Percentiles rank a stretch among this genome's conserved stretches.
These are phyloP conservation scores for Bothriochloa decipiens DNA, from an alignment of 176 grass and related monocot species.

Conservation along the genomic window DNA sequence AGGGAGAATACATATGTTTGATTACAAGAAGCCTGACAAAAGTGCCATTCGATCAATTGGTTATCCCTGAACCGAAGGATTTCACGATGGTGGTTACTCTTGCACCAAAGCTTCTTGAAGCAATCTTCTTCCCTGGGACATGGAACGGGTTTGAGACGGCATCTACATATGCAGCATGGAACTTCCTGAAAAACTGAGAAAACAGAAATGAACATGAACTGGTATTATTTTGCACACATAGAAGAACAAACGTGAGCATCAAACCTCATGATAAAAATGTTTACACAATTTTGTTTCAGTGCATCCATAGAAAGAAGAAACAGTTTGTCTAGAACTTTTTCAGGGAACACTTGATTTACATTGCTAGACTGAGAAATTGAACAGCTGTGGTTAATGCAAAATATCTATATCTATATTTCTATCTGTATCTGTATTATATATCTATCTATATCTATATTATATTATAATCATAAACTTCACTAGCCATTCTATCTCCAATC, in stretches of 20 bases:
- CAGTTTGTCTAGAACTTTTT: background rate
- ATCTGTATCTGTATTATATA: background rate
- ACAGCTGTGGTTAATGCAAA: background rate
- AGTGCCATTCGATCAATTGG: slow-evolving; percentile 44
- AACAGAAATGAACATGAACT: background rate
- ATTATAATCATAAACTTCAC: background rate
- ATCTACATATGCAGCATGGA: slow-evolving; percentile 87
- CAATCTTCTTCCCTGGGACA: slow-evolving; percentile 96
- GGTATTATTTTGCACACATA: background rate
- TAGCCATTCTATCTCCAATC: background rate
- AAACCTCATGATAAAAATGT: background rate
- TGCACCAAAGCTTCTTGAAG: slow-evolving; percentile 82
- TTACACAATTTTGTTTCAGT: background rate
- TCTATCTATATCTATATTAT: too few relatives aligned
- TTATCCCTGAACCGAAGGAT: slow-evolving; percentile 64
- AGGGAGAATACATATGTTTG: background rate
- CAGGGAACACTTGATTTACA: background rate
- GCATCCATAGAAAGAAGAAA: background rate
- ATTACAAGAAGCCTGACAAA: background rate
- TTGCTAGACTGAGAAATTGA: background rate
- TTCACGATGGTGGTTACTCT: slow-evolving; percentile 87
- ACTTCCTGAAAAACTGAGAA: slow-evolving; percentile 97
- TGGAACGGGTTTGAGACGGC: slow-evolving; percentile 95
- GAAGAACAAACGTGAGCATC: background rate
- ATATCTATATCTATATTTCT: background rate